These are phyloP conservation scores for Cordyceps pruinosa DNA, from an alignment of 2,329 filamentous ascomycete genomes.

Conservation along the genomic window DNA sequence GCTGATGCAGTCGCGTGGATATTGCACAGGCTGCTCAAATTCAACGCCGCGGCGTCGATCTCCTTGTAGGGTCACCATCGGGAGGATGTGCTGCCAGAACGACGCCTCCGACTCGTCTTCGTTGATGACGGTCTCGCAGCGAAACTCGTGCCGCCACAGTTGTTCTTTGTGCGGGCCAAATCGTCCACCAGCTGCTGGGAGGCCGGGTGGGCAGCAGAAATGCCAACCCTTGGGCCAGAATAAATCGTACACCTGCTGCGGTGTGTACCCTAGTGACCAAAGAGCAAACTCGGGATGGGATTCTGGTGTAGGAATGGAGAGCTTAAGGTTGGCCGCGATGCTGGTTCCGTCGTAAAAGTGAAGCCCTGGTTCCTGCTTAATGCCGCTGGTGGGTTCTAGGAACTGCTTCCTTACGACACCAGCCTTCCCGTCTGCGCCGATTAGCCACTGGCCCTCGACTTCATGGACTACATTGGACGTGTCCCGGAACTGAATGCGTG, in stretches of 20 bases:
- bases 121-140: conserved; percentile 17
- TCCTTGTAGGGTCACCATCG: conserved; percentile 9
- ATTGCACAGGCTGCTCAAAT: conserved; percentile 20
- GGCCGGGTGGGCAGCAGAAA: conserved; percentile 35
- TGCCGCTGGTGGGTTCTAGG: conserved; percentile 32
- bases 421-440: conserved; percentile 42
- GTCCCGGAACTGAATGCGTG: conserved; percentile 19
- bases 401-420: conserved; percentile 39
- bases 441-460: conserved; percentile 20
- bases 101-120: conserved; percentile 18
- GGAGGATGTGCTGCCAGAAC: conserved; percentile 22
- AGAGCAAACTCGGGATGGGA: conserved; percentile 42
- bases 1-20: conserved; percentile 39
- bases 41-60: conserved; percentile 3
- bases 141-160: conserved; percentile 37
- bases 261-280: conserved; percentile 38
- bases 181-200: conserved; percentile 36
- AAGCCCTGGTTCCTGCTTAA: conserved; percentile 28
- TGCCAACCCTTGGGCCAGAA: conserved; percentile 40
- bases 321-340: conserved; percentile 41
- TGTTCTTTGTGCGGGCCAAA: conserved; percentile 34
- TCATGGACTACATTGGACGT: background rate
- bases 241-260: conserved; percentile 39
- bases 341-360: conserved; percentile 34
- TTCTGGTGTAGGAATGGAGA: conserved; percentile 35